Evolutionary conservation across 2,329 filamentous ascomycete genomes (phyloP), one percentile per base, ranked within the genome.

Genomic region (Colletotrichum somersetense): DNA sequence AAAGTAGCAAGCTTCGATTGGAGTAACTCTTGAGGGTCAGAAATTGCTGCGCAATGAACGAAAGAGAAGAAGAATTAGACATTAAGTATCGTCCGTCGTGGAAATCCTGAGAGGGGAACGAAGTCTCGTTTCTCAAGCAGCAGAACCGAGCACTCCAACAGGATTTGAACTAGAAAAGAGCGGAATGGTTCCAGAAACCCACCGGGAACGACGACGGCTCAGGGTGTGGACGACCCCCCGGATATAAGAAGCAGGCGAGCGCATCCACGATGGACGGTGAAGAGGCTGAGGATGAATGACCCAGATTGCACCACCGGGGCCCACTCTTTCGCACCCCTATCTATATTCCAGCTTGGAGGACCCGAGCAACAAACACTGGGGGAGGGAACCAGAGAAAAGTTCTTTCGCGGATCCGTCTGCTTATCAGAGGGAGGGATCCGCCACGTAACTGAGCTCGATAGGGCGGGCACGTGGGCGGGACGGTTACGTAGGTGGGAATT

Each of bases 271-370:
- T 20, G 16, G 7, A 30, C 16, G 14, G 33, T 23, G 38, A 42
- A 44, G 61, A 55, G 61, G 61, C 61, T 63, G 61, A 53, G 53
- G 38, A 62, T 26, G 35, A 20, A 59, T 12, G 58, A 50, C 33
- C 33, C 30, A 57, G 10, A 63, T 72, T 64, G 40, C 66, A 72
- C 66, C 69, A 72, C 44, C 40, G 20, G 58, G 59, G 23, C 44
- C 69, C 69, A 69, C 69, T 64, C 46, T 40, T 72, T 59, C 30
- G 53, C 26, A 20, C 53, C 68, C 23, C 20, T 48, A 23, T 20
- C 6, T 40, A 5, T 42, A 42, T 44, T 16, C 44, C 20, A 62
- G 65, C 46, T 58, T 68, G 52, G 52, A 23, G 44, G 42, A 11
- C n/a, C 52, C 20, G 16, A 12, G 33, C 52, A 50, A 33, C 23